Evolutionary conservation across 805 yeast genomes (phyloP).

Genomic region (Pichia nanzhaoensis): DNA sequence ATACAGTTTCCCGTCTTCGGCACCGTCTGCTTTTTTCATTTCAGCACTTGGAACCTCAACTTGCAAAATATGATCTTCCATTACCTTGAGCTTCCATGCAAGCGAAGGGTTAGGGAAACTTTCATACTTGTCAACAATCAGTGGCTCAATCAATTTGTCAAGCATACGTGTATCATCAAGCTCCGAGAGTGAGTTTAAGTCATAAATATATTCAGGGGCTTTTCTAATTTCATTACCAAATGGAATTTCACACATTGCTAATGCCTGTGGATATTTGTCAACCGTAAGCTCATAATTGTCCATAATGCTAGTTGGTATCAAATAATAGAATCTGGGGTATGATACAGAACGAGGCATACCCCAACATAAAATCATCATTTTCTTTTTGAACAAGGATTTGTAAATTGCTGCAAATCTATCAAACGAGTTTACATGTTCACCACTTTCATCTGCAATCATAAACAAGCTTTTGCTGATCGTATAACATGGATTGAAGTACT

Average conservation of each 20-base stretch:
- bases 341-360: conserved; percentile 52
- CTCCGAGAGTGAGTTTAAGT: conserved; percentile 20
- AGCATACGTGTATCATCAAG: conserved; percentile 16
- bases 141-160: conserved; percentile 20
- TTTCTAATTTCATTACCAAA: conserved; percentile 68
- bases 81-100: conserved; percentile 56
- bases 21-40: conserved; percentile 9
- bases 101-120: conserved; percentile 50
- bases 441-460: conserved; percentile 58
- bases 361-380: conserved; percentile 64
- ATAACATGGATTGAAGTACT: conserved; percentile 43
- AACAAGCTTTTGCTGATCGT: conserved; percentile 51
- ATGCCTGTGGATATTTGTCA: conserved; percentile 55
- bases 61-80: conserved; percentile 63
- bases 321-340: conserved; percentile 49
- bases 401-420: conserved; percentile 63
- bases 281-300: conserved; percentile 14
- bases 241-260: conserved; percentile 64
- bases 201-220: conserved; percentile 38
- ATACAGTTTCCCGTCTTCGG: not conserved
- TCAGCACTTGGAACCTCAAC: conserved; percentile 15
- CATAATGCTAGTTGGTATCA: conserved; percentile 44
- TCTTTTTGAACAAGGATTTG: conserved; percentile 44
- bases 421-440: conserved; percentile 52
- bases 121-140: conserved; percentile 28